A percentile compares a stretch with the other conserved stretches of the same genome.
These are phyloP conservation scores for Sphaerulina musiva DNA, from an alignment of 2,329 filamentous ascomycete genomes.

Conservation along the genomic window DNA sequence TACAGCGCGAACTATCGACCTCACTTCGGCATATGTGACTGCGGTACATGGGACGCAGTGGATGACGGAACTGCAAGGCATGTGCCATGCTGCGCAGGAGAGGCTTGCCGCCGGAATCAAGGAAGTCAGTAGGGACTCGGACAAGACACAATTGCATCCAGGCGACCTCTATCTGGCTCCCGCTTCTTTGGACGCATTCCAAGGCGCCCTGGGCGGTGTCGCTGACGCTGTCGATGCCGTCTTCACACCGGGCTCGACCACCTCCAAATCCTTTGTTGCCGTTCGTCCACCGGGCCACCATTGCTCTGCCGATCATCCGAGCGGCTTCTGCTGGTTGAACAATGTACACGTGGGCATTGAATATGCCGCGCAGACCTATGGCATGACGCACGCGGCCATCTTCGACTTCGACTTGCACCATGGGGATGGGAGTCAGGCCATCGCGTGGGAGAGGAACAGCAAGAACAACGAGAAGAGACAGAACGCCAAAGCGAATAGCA, in stretches of 20 bases:
- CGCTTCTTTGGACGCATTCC: slow-evolving; percentile 78
- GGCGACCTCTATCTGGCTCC: slow-evolving; percentile 86
- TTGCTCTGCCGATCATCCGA: slow-evolving; percentile 81
- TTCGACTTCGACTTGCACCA: slow-evolving; percentile 90
- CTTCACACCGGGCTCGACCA: slow-evolving; percentile 49
- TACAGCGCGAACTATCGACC: slow-evolving; percentile 62
- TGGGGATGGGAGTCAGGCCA: slow-evolving; percentile 90
- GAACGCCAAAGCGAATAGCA: slow-evolving; percentile 28
- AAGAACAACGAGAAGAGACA: slow-evolving; percentile 46
- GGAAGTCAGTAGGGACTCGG: slow-evolving; percentile 59
- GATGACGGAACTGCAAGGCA: slow-evolving; percentile 83
- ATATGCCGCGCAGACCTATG: slow-evolving; percentile 75
- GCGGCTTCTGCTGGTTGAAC: slow-evolving; percentile 97
- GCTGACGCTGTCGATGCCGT: slow-evolving; percentile 87
- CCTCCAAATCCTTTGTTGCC: slow-evolving; percentile 70
- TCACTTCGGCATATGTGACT: slow-evolving; percentile 71
- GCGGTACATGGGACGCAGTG: slow-evolving; percentile 86
- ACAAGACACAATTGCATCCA: slow-evolving; percentile 66
- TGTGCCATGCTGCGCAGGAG: slow-evolving; percentile 75
- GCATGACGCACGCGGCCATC: slow-evolving; percentile 86
- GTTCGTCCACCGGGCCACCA: slow-evolving; percentile 93
- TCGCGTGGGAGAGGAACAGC: slow-evolving; percentile 84
- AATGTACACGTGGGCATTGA: slow-evolving; percentile 97
- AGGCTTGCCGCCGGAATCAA: slow-evolving; percentile 71
- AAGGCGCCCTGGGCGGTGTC: slow-evolving; percentile 85